Conservation (phyloP, 305 asterid genomes). For the Plantago rigida region DNA sequence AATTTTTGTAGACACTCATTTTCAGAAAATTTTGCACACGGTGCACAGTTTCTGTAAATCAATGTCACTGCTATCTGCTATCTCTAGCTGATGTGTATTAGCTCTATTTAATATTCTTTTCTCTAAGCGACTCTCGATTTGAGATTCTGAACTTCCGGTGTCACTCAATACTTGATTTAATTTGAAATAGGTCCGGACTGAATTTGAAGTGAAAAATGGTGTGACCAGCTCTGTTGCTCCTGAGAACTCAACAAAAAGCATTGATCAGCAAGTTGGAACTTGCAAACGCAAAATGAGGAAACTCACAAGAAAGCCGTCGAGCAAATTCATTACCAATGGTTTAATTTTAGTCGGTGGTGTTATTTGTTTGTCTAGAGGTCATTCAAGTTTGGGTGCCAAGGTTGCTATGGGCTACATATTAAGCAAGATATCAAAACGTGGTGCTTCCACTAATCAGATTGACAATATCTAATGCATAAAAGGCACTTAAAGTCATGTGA, state of each 20-base stretch:
- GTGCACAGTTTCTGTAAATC: background rate
- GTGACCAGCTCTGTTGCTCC: slow-evolving; percentile 21
- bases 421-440: slow-evolving; percentile 52
- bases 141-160: slow-evolving; percentile 5
- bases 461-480: slow-evolving; percentile 8
- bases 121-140: slow-evolving; percentile 6
- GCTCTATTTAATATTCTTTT: background rate
- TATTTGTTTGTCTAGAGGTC: slow-evolving; percentile 62
- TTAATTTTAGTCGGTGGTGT: slow-evolving; percentile 65
- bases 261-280: slow-evolving; percentile 21
- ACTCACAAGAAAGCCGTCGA: slow-evolving; percentile 39
- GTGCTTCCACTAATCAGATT: slow-evolving; percentile 31
- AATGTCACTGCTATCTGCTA: background rate
- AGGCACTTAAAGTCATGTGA: slow-evolving; percentile 2
- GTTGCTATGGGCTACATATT: slow-evolving; percentile 72
- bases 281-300: slow-evolving; percentile 33
- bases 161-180: slow-evolving; percentile 8
- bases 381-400: slow-evolving; percentile 67
- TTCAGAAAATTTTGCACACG: too few relatives aligned
- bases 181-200: slow-evolving; percentile 52
- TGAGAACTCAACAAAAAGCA: slow-evolving; percentile 28
- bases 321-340: slow-evolving; percentile 48
- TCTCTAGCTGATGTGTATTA: background rate
- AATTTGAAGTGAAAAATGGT: slow-evolving; percentile 37
- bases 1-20: too few relatives aligned